Evolutionary conservation across 2,329 filamentous ascomycete species (phyloP).

Genomic region (Fusarium sp.): DNA sequence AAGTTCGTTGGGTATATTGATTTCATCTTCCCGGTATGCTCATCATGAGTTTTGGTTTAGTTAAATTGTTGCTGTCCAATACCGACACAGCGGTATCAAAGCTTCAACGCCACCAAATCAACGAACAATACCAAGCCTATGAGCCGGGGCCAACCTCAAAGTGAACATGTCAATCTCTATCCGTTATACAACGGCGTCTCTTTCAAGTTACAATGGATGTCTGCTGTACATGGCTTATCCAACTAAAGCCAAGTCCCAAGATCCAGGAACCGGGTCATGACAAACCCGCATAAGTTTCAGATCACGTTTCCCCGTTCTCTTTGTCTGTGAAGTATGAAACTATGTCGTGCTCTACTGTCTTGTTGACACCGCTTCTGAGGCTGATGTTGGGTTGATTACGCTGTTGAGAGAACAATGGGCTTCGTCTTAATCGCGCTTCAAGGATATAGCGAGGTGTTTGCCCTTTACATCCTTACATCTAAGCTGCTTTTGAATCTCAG

Average conservation of each 20-base stretch:
- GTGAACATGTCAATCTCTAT: not conserved
- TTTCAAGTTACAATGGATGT: not conserved
- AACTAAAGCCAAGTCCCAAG: not conserved
- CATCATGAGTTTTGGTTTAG: not conserved
- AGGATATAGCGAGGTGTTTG: not conserved
- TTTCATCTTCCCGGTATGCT: no score
- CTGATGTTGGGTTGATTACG: not conserved
- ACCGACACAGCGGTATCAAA: not conserved
- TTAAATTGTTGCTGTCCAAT: not conserved
- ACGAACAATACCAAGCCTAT: slow-evolving; percentile 22
- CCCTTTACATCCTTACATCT: not conserved
- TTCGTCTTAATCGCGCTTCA: not conserved
- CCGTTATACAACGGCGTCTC: not conserved
- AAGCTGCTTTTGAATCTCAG: not conserved
- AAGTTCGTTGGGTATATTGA: not conserved
- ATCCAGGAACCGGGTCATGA: not conserved
- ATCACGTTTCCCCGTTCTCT: not conserved
- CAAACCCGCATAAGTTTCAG: slow-evolving; percentile 1
- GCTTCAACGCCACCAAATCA: slow-evolving; percentile 11
- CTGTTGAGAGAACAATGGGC: slow-evolving; percentile 4
- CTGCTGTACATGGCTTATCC: not conserved
- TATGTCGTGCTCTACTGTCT: not conserved
- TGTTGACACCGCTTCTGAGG: not conserved
- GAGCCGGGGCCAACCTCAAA: slow-evolving; percentile 3
- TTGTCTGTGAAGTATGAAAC: not conserved